Conservation (phyloP, 2,329 filamentous ascomycete genomes). For the Acarospora socialis region DNA sequence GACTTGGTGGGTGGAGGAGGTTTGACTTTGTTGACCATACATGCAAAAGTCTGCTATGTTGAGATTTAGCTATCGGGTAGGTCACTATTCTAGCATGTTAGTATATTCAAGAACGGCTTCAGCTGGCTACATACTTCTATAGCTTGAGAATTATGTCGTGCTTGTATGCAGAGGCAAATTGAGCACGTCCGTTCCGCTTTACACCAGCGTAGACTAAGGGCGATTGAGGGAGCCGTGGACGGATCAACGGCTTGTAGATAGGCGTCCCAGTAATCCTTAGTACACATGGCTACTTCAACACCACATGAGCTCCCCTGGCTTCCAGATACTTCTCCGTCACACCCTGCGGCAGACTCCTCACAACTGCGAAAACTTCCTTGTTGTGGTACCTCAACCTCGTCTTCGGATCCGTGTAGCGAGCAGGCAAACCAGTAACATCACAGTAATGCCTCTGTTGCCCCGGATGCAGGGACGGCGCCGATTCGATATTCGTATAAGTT, state of each 20-base stretch:
- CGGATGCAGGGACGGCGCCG: slow-evolving; percentile 67
- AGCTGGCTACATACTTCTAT: no score
- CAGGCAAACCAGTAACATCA: slow-evolving; percentile 86
- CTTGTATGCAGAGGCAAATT: no score
- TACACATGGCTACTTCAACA: slow-evolving; percentile 56
- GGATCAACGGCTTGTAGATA: neutral
- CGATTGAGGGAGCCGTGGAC: no score
- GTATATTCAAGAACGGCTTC: no score
- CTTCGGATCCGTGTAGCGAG: slow-evolving; percentile 88
- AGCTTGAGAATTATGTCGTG: no score
- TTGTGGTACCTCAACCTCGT: slow-evolving; percentile 86
- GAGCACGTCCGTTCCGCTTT: no score
- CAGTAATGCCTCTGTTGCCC: slow-evolving; percentile 81
- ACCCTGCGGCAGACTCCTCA: slow-evolving; percentile 67
- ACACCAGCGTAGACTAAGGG: no score
- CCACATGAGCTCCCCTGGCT: slow-evolving; percentile 78
- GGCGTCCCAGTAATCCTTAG: neutral
- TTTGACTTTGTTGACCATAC: slow-evolving; percentile 93
- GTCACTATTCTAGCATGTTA: no score
- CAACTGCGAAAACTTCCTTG: slow-evolving; percentile 74
- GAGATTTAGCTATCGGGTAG: no score
- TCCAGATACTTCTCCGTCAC: slow-evolving; percentile 80
- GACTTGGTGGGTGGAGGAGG: slow-evolving; percentile 70
- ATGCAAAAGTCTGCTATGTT: no score
- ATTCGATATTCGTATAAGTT: slow-evolving; percentile 95